Percentiles rank a stretch among this genome's conserved stretches.
Conservation (phyloP, 495 filamentous ascomycete species). For the Glarea lozoyensis region DNA sequence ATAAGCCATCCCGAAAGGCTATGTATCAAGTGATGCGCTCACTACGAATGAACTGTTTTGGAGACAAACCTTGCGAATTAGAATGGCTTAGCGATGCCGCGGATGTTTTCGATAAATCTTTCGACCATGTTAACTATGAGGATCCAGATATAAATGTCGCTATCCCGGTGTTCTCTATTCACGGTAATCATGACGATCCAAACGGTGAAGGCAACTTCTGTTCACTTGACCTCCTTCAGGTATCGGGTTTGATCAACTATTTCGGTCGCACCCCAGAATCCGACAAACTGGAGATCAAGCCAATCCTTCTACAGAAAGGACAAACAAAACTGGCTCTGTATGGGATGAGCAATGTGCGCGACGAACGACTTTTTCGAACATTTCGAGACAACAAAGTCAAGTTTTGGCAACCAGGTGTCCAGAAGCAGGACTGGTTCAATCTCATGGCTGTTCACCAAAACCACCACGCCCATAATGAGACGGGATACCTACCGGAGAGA, state of each 20-base stretch:
- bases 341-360: slow-evolving; percentile 92
- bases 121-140: slow-evolving; percentile 94
- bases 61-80: slow-evolving; percentile 90
- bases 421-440: slow-evolving; percentile 93
- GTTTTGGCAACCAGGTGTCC: slow-evolving; percentile 77
- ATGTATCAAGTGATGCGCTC: slow-evolving; percentile 97
- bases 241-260: slow-evolving; percentile 89
- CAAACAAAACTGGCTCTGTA: slow-evolving; percentile 90
- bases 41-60: slow-evolving; percentile 84
- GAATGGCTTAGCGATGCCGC: slow-evolving; percentile 89
- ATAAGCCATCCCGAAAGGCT: slow-evolving; percentile 90
- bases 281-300: slow-evolving; percentile 86
- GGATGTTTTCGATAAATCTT: slow-evolving; percentile 76
- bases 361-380: slow-evolving; percentile 87
- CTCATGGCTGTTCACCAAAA: slow-evolving; percentile 95
- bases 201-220: slow-evolving; percentile 86
- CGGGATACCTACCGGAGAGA: slow-evolving; percentile 85
- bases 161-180: slow-evolving; percentile 96
- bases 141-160: slow-evolving; percentile 96
- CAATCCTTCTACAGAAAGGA: slow-evolving; percentile 88
- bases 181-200: slow-evolving; percentile 97
- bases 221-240: slow-evolving; percentile 82
- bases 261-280: slow-evolving; percentile 86
- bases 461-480: slow-evolving; percentile 82
- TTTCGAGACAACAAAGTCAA: slow-evolving; percentile 90